Percentiles rank a stretch among this genome's conserved stretches.
Conservation (phyloP, 164 flowering plant species). For the Sextonia rubra region DNA sequence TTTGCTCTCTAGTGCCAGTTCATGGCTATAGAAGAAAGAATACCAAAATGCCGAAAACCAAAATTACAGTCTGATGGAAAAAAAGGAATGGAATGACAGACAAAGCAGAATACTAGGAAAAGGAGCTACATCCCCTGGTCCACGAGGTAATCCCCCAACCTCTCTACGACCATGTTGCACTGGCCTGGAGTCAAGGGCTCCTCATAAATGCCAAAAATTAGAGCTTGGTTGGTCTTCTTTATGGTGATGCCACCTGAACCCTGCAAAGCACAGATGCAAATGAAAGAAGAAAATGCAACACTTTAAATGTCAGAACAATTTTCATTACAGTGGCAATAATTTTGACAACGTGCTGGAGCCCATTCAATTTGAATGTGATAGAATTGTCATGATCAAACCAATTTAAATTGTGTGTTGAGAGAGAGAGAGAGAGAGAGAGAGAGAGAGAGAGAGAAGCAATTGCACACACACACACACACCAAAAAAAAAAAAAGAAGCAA, state of each 20-base stretch:
- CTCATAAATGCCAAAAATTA: slow-evolving; percentile 12
- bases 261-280: neutral
- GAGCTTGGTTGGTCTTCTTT: slow-evolving; percentile 12
- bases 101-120: neutral
- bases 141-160: slow-evolving; percentile 17
- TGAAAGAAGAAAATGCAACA: neutral
- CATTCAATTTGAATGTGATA: too few species aligned
- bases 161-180: slow-evolving; percentile 25
- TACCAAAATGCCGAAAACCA: neutral
- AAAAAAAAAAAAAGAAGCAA: too few species aligned
- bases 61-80: neutral
- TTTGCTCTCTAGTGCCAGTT: neutral
- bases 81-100: neutral
- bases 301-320: neutral
- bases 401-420: too few species aligned
- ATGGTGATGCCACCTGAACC: slow-evolving; percentile 11
- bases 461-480: too few species aligned
- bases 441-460: too few species aligned
- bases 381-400: too few species aligned
- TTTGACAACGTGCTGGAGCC: too few species aligned
- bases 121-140: slow-evolving; percentile 17
- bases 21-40: neutral
- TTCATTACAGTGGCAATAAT: too few species aligned
- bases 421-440: too few species aligned
- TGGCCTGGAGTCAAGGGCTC: slow-evolving; percentile 25